Evolutionary conservation across 768 basidiomycete species (phyloP).

Genomic region (Nidularia sp.): DNA sequence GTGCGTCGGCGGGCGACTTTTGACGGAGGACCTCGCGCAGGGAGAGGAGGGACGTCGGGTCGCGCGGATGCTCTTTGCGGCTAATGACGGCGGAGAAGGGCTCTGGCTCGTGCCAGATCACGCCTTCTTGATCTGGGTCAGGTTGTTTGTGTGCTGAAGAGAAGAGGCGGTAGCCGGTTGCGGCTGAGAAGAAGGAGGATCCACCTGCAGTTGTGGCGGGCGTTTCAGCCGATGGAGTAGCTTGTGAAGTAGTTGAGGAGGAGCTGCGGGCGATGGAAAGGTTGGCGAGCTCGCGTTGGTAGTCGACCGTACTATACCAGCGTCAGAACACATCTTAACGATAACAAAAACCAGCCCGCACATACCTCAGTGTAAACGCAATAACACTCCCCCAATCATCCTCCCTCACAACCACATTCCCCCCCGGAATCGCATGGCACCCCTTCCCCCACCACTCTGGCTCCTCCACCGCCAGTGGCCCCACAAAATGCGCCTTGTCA

Average conservation of each 20-base stretch:
- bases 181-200: slow-evolving; percentile 46
- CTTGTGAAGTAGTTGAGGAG: slow-evolving; percentile 9
- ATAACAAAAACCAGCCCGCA: background rate
- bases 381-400: slow-evolving; percentile 79
- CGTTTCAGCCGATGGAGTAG: slow-evolving; percentile 12
- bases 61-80: slow-evolving; percentile 61
- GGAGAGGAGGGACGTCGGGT: slow-evolving; percentile 51
- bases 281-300: slow-evolving; percentile 41
- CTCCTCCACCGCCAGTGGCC: slow-evolving; percentile 30
- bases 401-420: slow-evolving; percentile 63
- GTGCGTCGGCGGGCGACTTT: slow-evolving; percentile 34
- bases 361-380: slow-evolving; percentile 68
- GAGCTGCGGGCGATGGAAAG: slow-evolving; percentile 27
- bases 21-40: slow-evolving; percentile 62
- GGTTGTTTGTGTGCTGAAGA: slow-evolving; percentile 33
- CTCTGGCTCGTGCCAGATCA: slow-evolving; percentile 60
- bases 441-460: slow-evolving; percentile 65
- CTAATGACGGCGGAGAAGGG: slow-evolving; percentile 54
- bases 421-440: slow-evolving; percentile 63
- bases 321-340: slow-evolving; percentile 1
- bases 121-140: slow-evolving; percentile 59
- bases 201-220: slow-evolving; percentile 20
- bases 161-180: slow-evolving; percentile 48
- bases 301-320: slow-evolving; percentile 51
- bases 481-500: slow-evolving; percentile 14